Conservation (phyloP, 2,329 filamentous ascomycete species). For the Samsoniella hepiali region DNA sequence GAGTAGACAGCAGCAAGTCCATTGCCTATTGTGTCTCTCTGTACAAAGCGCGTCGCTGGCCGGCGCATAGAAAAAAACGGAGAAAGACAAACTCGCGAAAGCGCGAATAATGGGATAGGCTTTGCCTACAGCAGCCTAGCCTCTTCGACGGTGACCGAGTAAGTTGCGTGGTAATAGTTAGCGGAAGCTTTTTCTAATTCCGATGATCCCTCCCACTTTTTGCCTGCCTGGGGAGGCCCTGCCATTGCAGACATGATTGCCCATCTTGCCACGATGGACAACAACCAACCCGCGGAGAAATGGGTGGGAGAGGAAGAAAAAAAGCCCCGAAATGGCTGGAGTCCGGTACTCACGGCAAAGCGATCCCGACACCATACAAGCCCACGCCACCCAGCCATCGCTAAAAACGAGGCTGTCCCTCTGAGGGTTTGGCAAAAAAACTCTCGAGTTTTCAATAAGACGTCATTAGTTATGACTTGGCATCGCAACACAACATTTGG, state of each 20-base stretch:
- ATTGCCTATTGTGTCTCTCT: background rate
- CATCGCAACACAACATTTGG: too few relatives aligned
- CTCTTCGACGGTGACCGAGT: background rate
- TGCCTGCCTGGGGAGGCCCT: background rate
- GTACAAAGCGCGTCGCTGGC: background rate
- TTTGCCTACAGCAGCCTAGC: background rate
- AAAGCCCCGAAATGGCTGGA: background rate
- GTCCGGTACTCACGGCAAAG: background rate
- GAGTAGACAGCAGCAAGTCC: background rate
- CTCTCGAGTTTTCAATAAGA: too few relatives aligned
- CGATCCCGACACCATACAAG: background rate
- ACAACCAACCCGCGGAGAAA: constrained; percentile 1
- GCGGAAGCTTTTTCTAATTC: background rate
- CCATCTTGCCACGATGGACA: constrained; percentile 3
- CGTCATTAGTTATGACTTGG: too few relatives aligned
- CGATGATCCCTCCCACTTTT: background rate
- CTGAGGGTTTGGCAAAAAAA: background rate
- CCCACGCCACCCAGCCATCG: background rate
- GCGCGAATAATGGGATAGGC: background rate
- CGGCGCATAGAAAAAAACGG: background rate
- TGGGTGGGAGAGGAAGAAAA: background rate
- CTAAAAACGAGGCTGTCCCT: background rate
- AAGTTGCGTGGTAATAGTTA: background rate
- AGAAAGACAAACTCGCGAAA: background rate
- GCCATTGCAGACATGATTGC: background rate